These are phyloP conservation scores for Adansonia madagascariensis DNA, from an alignment of 441 rosid species.

Conservation along the genomic window DNA sequence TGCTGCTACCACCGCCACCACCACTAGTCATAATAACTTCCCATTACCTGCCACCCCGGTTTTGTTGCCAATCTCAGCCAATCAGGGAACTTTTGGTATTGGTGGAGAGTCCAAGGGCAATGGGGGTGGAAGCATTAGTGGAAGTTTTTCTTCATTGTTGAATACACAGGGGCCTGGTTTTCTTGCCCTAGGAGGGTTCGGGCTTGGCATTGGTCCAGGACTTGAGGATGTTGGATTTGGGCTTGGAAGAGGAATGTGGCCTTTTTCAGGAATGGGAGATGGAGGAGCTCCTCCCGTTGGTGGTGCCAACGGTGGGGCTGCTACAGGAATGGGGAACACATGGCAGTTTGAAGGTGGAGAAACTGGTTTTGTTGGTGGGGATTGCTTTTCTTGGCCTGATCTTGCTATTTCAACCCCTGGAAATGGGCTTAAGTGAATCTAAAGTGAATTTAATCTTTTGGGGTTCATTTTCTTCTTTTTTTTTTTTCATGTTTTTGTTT, in stretches of 20 bases:
- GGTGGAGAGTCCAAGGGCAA: conserved; percentile 44
- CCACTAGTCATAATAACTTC: conserved; percentile 28
- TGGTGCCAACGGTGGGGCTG: conserved; percentile 32
- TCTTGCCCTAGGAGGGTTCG: conserved; percentile 65
- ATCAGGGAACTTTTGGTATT: conserved; percentile 34
- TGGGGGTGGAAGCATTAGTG: conserved; percentile 39
- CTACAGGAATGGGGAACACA: conserved; percentile 40
- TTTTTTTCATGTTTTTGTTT: conserved; percentile 5
- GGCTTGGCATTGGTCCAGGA: conserved; percentile 62
- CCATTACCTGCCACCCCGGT: conserved; percentile 51
- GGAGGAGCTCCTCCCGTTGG: conserved; percentile 35
- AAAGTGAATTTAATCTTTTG: conserved; percentile 19
- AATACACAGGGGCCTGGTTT: conserved; percentile 66
- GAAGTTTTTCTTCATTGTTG: conserved; percentile 78
- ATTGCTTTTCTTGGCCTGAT: conserved; percentile 85
- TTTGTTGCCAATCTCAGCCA: conserved; percentile 44
- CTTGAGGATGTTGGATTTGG: conserved; percentile 70
- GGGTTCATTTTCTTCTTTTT: conserved; percentile 5
- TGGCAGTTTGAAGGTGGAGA: conserved; percentile 88
- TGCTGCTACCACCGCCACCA: conserved; percentile 24
- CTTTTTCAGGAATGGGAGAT: conserved; percentile 55
- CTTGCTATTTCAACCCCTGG: conserved; percentile 87
- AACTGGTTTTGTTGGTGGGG: conserved; percentile 60
- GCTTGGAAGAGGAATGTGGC: conserved; percentile 75
- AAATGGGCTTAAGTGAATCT: conserved; percentile 58